Percentiles rank a stretch among this genome's conserved stretches.
Conservation (phyloP, 2,329 filamentous ascomycete species). For the Penicillium sumatraense region DNA sequence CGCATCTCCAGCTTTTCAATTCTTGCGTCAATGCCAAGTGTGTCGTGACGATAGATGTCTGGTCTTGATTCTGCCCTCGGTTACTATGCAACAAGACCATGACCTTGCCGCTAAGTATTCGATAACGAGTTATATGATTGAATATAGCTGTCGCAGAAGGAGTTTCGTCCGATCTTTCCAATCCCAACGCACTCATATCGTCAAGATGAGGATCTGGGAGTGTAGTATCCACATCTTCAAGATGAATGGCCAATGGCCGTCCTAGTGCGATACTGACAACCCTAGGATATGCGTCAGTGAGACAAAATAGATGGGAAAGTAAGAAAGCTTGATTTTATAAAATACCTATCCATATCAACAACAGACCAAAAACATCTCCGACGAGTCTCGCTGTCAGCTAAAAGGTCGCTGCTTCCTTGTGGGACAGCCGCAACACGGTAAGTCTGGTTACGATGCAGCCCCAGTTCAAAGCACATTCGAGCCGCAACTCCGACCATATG, state of each 20-base stretch:
- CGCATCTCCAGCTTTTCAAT: conserved; percentile 29
- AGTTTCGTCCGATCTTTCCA: neutral
- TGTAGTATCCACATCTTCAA: conserved; percentile 49
- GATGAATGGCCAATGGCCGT: conserved; percentile 45
- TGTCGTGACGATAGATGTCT: neutral
- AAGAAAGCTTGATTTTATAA: conserved; percentile 7
- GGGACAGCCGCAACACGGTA: conserved; percentile 25
- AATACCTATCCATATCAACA: conserved; percentile 45
- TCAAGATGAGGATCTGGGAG: conserved; percentile 36
- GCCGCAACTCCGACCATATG: conserved; percentile 51
- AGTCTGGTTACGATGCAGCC: conserved; percentile 45
- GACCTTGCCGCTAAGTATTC: conserved; percentile 47
- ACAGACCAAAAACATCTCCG: conserved; percentile 52
- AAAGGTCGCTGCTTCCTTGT: neutral
- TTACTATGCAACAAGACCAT: conserved; percentile 39
- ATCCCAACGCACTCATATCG: neutral
- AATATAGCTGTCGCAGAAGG: conserved; percentile 35
- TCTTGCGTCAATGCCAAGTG: conserved; percentile 4
- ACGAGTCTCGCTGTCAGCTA: conserved; percentile 34
- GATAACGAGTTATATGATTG: conserved; percentile 47
- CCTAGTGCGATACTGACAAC: conserved; percentile 42
- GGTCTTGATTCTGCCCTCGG: neutral
- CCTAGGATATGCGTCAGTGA: conserved; percentile 6
- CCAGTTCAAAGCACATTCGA: conserved; percentile 48
- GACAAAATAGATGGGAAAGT: too few species aligned